Evolutionary conservation across 495 filamentous ascomycete genomes (phyloP).

Genomic region (Aspergillus carlsbadensis): DNA sequence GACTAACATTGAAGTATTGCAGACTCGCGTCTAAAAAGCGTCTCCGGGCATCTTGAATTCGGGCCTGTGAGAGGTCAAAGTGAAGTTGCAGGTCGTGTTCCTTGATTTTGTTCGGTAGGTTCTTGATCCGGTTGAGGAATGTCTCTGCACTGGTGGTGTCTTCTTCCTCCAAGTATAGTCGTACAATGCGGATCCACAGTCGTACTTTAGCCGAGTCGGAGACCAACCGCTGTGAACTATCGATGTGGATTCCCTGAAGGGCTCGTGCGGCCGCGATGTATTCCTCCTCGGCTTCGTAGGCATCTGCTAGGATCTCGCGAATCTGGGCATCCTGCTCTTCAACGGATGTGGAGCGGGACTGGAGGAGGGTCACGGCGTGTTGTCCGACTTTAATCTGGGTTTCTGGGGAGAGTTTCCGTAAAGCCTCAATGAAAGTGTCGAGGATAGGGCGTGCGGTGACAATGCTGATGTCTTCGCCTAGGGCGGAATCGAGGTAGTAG

Average conservation of each 20-base stretch:
- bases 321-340: conserved; percentile 82
- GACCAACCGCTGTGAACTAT: conserved; percentile 81
- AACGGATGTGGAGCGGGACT: conserved; percentile 66
- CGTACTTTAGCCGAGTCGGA: conserved; percentile 72
- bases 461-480: conserved; percentile 68
- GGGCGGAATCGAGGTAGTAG: conserved; percentile 65
- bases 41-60: conserved; percentile 87
- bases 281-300: conserved; percentile 80
- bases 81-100: conserved; percentile 73
- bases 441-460: conserved; percentile 73
- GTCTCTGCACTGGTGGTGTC: conserved; percentile 81
- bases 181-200: conserved; percentile 91
- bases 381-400: conserved; percentile 69
- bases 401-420: conserved; percentile 56
- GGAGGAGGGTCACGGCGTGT: conserved; percentile 63
- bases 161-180: conserved; percentile 92
- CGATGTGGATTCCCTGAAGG: conserved; percentile 81
- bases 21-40: conserved; percentile 87
- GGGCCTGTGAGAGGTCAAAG: conserved; percentile 87
- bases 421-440: conserved; percentile 58
- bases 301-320: conserved; percentile 76
- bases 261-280: conserved; percentile 72
- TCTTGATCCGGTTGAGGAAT: conserved; percentile 90
- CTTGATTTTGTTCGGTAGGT: conserved; percentile 75
- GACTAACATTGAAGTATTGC: conserved; percentile 82